Evolutionary conservation across 768 basidiomycete genomes (phyloP).

Genomic region (Hericium erinaceus): DNA sequence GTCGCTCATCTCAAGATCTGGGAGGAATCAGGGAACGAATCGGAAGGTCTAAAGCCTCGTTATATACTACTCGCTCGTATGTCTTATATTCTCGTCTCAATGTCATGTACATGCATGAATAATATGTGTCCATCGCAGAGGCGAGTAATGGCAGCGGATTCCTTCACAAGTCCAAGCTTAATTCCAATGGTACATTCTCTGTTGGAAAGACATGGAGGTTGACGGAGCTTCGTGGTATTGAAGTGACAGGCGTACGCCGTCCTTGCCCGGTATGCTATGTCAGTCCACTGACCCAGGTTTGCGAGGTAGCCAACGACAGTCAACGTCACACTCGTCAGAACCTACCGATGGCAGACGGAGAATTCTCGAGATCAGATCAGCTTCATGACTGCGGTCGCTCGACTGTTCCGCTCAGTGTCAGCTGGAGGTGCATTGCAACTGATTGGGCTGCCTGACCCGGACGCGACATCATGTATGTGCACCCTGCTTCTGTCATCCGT

Average conservation of each 20-base stretch:
- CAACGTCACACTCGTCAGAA: slow-evolving; percentile 79
- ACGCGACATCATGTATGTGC: slow-evolving; percentile 25
- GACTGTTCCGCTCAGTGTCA: slow-evolving; percentile 37
- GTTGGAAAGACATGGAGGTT: slow-evolving; percentile 96
- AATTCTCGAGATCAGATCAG: slow-evolving; percentile 55
- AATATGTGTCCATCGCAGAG: slow-evolving; percentile 30
- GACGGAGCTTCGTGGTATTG: slow-evolving; percentile 69
- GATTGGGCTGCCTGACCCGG: slow-evolving; percentile 45
- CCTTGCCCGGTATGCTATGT: neutral
- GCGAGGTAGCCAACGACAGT: slow-evolving; percentile 47
- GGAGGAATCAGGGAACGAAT: slow-evolving; percentile 71
- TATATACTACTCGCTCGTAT: slow-evolving; percentile 87
- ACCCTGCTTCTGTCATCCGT: slow-evolving; percentile 1
- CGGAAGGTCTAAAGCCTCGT: slow-evolving; percentile 70
- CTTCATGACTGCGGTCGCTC: slow-evolving; percentile 62
- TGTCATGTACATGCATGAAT: slow-evolving; percentile 1
- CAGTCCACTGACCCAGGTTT: slow-evolving; percentile 8
- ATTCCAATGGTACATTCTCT: slow-evolving; percentile 89
- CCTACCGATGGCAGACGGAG: slow-evolving; percentile 88
- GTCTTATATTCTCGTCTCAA: slow-evolving; percentile 24
- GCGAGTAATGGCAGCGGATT: slow-evolving; percentile 52
- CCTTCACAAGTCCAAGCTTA: slow-evolving; percentile 95
- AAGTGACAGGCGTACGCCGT: slow-evolving; percentile 38
- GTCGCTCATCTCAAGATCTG: slow-evolving; percentile 88
- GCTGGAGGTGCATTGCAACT: slow-evolving; percentile 41